Evolutionary conservation across 1,284 basidiomycete genomes (phyloP), one percentile per base, ranked within the genome.

Genomic region (Ganoderma leucocontextum): DNA sequence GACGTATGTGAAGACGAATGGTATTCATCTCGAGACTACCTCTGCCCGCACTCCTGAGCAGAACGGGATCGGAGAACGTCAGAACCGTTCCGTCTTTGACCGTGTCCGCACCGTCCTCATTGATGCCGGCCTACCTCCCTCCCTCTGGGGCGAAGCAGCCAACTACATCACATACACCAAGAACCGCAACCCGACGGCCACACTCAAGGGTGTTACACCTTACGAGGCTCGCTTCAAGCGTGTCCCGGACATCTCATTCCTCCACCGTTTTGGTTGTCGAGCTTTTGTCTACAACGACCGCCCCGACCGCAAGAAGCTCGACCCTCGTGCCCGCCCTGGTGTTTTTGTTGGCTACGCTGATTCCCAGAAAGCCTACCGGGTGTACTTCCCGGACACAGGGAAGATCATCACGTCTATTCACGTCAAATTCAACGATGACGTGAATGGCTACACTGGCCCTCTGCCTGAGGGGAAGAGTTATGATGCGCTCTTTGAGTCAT

Each of bases 141-240:
- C 70, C 60, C 72, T 83, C 6, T 84, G 82, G 83, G 79, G 78
- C 8, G 78, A 84, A 63, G 83, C 82, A 3, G 70, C 82, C 5
- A 44, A 67, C 7, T 78, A 82, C 62, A 74, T 79, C 0, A 71
- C 68, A n/a, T 82, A 79, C 75, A 33, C 83, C 4, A 72, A 74
- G 47, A 82, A 82, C 63, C 69, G 76, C 2, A 74, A 77, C 1
- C 74, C 77, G 0, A 78, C 78, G 8, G 42, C 67, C 0, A 75
- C 77, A 0, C 69, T 79, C 67, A 64, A 15, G 78, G 81, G 64
- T 29, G 80, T 1, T 44, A 80, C 80, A 1, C 82, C 81, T 0
- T 75, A 74, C 64, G 73, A 81, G 62, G 59, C 64, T 8, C 74
- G 72, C 6, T 77, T 71, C n/a, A 70, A 74, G 0, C 22, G 47